Percentiles rank a stretch among this genome's conserved stretches.
These are phyloP conservation scores for Cynara cardunculus DNA, from an alignment of 129 eudicot genomes.

Conservation along the genomic window DNA sequence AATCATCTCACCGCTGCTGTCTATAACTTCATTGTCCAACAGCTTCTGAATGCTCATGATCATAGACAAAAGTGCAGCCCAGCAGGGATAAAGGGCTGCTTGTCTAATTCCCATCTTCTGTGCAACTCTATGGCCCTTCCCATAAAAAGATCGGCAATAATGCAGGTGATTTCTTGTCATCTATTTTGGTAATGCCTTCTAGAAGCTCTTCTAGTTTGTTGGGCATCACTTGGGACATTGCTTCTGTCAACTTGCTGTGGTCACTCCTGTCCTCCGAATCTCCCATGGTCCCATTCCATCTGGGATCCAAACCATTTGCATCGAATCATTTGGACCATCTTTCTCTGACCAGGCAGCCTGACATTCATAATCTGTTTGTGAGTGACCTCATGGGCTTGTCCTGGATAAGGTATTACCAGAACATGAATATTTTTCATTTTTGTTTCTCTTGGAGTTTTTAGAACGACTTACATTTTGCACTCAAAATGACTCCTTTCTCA, in stretches of 20 bases:
- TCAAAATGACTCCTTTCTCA: background rate
- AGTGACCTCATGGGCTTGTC: constrained; percentile 50
- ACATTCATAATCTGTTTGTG: constrained; percentile 32
- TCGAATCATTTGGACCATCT: constrained; percentile 4
- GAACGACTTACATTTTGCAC: background rate
- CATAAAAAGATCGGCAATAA: constrained; percentile 40
- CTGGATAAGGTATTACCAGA: constrained; percentile 37
- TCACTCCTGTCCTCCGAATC: constrained; percentile 48
- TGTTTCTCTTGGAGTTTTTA: background rate
- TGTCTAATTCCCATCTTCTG: constrained; percentile 24
- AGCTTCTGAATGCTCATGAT: constrained; percentile 23
- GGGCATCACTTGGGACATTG: constrained; percentile 27
- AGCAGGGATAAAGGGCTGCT: constrained; percentile 36
- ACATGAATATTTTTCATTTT: background rate
- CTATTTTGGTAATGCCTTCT: constrained; percentile 3
- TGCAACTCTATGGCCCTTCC: constrained; percentile 42
- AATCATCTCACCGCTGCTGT: constrained; percentile 41
- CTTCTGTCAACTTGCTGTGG: constrained; percentile 1
- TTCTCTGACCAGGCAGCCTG: constrained; percentile 12
- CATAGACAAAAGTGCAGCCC: constrained; percentile 22
- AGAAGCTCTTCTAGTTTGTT: constrained; percentile 31
- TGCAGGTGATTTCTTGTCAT: constrained; percentile 26
- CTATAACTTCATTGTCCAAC: constrained; percentile 38
- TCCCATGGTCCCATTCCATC: constrained; percentile 49
- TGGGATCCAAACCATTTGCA: constrained; percentile 39